A percentile compares a stretch with the other conserved stretches of the same genome.
Conservation (phyloP, 192 early-diverging fungal genomes). For the Coemansia sp. region DNA sequence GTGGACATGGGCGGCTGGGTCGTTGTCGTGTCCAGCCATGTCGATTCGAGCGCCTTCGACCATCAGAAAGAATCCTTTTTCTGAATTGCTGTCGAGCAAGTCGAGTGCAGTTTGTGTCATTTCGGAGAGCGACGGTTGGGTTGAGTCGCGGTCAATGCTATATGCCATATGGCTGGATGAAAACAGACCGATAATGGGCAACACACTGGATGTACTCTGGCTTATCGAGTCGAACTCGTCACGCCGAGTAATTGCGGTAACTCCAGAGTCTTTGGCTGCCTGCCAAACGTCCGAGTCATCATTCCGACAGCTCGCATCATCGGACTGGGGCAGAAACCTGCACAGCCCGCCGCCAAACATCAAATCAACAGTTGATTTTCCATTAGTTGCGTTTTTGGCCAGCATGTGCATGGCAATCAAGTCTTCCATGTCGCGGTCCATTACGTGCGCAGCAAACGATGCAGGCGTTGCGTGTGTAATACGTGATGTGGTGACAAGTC, state of each 20-base stretch:
- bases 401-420: slow-evolving; percentile 57
- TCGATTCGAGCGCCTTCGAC: slow-evolving; percentile 65
- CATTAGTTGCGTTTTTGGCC: slow-evolving; percentile 29
- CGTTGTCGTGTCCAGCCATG: slow-evolving; percentile 62
- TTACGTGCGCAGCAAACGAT: slow-evolving; percentile 58
- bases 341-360: slow-evolving; percentile 60
- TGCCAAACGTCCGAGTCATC: slow-evolving; percentile 46
- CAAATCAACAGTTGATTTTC: slow-evolving; percentile 36
- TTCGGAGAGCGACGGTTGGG: slow-evolving; percentile 57
- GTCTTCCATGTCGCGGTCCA: slow-evolving; percentile 57
- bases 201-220: neutral
- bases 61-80: slow-evolving; percentile 59
- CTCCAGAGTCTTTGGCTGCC: slow-evolving; percentile 17
- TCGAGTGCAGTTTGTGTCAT: slow-evolving; percentile 54
- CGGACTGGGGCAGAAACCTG: slow-evolving; percentile 47
- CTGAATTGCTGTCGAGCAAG: slow-evolving; percentile 1
- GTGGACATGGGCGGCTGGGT: slow-evolving; percentile 59
- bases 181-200: slow-evolving; percentile 57
- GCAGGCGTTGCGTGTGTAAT: slow-evolving; percentile 66
- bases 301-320: slow-evolving; percentile 34
- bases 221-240: slow-evolving; percentile 22
- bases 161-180: slow-evolving; percentile 53
- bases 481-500: slow-evolving; percentile 59
- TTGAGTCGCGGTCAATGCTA: slow-evolving; percentile 51
- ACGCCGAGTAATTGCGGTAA: slow-evolving; percentile 8